phyloP scores from a whole-genome alignment of 345 rosid genomes.

The Kandelia obovata region DNA sequence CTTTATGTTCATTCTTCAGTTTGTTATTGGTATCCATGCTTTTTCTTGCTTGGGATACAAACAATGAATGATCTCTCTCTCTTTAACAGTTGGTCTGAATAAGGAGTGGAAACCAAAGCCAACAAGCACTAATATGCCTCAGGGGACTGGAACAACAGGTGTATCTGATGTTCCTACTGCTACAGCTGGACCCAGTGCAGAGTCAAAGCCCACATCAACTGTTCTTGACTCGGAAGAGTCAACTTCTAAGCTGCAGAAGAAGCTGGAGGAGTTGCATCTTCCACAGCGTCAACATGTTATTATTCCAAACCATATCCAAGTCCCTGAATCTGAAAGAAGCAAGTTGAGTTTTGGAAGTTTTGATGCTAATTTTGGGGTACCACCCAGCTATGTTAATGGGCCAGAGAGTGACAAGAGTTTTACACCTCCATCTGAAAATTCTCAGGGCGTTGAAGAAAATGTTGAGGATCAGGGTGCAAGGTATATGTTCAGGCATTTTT shows the following conservation, averaged over 20 bases:
- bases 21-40: neutral
- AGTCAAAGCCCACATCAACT: constrained; percentile 32
- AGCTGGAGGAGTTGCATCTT: constrained; percentile 69
- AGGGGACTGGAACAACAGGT: constrained; percentile 44
- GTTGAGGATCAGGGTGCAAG: constrained; percentile 54
- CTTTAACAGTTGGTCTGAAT: constrained; percentile 45
- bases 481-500: constrained; percentile 31
- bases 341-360: constrained; percentile 96
- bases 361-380: constrained; percentile 67
- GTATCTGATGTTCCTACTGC: constrained; percentile 40
- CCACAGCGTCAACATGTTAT: constrained; percentile 84
- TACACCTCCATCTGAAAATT: constrained; percentile 56
- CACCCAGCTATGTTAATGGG: constrained; percentile 30
- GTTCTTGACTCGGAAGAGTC: constrained; percentile 53
- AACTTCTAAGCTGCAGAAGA: constrained; percentile 59
- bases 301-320: constrained; percentile 83
- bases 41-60: constrained; percentile 10
- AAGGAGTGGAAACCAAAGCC: constrained; percentile 96
- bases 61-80: constrained; percentile 18
- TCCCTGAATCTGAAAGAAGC: constrained; percentile 86
- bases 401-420: constrained; percentile 66
- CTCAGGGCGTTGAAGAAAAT: constrained; percentile 53
- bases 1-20: neutral
- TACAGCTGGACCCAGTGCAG: constrained; percentile 45
- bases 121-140: constrained; percentile 44